A percentile compares a stretch with the other conserved stretches of the same genome.
phyloP scores from a whole-genome alignment of 805 yeast species.

The Saccharomycopsis guyanensis region DNA sequence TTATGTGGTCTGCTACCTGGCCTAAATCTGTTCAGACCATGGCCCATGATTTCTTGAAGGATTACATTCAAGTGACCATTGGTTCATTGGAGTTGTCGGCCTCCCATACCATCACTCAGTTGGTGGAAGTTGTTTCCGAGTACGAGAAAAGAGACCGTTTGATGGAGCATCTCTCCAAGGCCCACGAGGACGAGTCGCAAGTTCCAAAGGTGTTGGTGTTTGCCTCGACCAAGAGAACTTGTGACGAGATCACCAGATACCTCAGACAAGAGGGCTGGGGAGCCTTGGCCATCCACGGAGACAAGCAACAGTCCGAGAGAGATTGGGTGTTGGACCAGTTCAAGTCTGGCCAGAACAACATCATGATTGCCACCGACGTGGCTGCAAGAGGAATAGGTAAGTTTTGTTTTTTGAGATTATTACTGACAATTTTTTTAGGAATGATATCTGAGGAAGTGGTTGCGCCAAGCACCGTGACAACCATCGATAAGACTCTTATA shows the following conservation, averaged over 20 bases:
- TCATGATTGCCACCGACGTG: constrained; percentile 99
- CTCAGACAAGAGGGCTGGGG: constrained; percentile 98
- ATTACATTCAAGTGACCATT: constrained; percentile 92
- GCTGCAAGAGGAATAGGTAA: constrained; percentile 99
- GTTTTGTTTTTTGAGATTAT: constrained; percentile 33
- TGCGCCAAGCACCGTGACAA: too few species aligned
- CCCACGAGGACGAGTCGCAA: constrained; percentile 43
- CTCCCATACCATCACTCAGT: constrained; percentile 90
- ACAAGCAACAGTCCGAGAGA: constrained; percentile 94
- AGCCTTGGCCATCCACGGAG: constrained; percentile 98
- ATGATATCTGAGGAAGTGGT: neutral
- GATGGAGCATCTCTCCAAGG: constrained; percentile 72
- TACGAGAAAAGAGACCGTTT: constrained; percentile 92
- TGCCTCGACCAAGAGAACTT: constrained; percentile 95
- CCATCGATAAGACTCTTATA: neutral
- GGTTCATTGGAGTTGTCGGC: constrained; percentile 96
- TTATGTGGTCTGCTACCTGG: constrained; percentile 99
- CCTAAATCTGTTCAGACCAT: constrained; percentile 95
- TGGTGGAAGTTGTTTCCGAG: constrained; percentile 84
- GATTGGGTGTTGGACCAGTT: constrained; percentile 97
- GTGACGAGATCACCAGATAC: constrained; percentile 89
- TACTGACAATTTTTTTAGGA: constrained; percentile 9
- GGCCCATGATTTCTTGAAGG: constrained; percentile 84
- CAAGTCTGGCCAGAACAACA: constrained; percentile 85
- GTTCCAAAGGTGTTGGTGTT: constrained; percentile 78